Base-by-base conservation (phyloP, 139 green algal species). In the Mychonastes homosphaera region DNA sequence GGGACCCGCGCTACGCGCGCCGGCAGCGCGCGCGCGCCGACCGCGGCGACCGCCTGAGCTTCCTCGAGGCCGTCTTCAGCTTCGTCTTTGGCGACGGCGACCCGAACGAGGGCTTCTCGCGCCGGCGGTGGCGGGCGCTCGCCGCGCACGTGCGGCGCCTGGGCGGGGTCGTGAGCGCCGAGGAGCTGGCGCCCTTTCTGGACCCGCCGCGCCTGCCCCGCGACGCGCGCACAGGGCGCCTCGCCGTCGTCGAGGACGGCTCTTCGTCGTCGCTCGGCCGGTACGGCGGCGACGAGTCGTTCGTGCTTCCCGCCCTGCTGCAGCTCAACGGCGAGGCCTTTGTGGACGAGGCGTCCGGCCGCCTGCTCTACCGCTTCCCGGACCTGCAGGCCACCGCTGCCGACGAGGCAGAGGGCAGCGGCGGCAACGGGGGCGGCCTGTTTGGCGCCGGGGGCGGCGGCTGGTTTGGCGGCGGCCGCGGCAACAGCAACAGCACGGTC, bases 41-140 rank as follows among this genome's bases (percentile, higher is more conserved):
- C 7, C 27, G 16, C 18, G 58, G 65, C 18, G 3, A 62, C 23
- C 51, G 70, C 38, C 79, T 94, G 69, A 84, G 65, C 45, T 95
- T 96, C 44, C 60, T 94, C 32, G 83, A 96, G 72, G 56, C 79
- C 4, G 77, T 96, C 24, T 97, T 97, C 68, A 86, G 70, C 3
- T 97, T 95, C 65, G 91, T 98, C 36, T 97, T 98, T 79, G 91
- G 91, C 0, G 91, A 98, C 69, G 91, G 91, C 0, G 78, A 98
- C 69, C 89, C 90, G 9, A 98, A 98, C 58, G 33, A 63, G 4
- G 73, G 55, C 29, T 90, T 78, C 21, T 87, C 45, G 35, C 72
- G 83, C 48, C 39, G 56, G 33, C 78, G 88, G 1, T 98, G 90
- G 90, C 55, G 74, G 24, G 34, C 56, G 39, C 76, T 96, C 59